Percentiles rank a stretch among this genome's conserved stretches.
These are phyloP conservation scores for Tephrocybe sp. DNA, from an alignment of 768 basidiomycete species.

Conservation along the genomic window DNA sequence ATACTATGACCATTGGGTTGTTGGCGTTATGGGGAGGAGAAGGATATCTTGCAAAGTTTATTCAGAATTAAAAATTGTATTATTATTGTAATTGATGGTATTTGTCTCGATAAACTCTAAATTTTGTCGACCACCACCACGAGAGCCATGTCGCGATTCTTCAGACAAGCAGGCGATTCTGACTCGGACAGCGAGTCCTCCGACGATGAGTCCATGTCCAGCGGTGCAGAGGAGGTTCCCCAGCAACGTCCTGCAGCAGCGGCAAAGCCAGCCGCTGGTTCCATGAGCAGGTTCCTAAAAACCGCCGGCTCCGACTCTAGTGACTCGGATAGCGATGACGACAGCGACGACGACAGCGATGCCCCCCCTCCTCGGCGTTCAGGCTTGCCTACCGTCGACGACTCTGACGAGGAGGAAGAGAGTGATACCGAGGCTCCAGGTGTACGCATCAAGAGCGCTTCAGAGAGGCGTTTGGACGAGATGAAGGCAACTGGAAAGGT, in stretches of 20 bases:
- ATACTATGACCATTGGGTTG: conserved; percentile 57
- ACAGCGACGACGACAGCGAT: conserved; percentile 56
- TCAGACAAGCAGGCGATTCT: conserved; percentile 82
- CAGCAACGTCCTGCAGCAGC: conserved; percentile 42
- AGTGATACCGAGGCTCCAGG: conserved; percentile 70
- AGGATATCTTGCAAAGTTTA: conserved; percentile 46
- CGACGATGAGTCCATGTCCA: conserved; percentile 79
- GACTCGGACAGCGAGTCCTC: conserved; percentile 73
- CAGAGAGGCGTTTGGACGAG: conserved; percentile 90
- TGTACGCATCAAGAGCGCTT: conserved; percentile 82
- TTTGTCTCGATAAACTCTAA: conserved; percentile 12
- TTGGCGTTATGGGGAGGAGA: conserved; percentile 64
- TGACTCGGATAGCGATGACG: conserved; percentile 57
- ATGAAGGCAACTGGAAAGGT: conserved; percentile 90
- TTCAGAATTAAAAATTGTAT: conserved; percentile 2
- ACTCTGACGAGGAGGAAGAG: conserved; percentile 37
- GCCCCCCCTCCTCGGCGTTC: conserved; percentile 28
- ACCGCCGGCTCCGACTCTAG: conserved; percentile 62
- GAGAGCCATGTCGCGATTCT: conserved; percentile 91
- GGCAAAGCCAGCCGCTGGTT: conserved; percentile 43
- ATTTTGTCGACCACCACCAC: conserved; percentile 16
- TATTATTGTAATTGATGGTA: conserved; percentile 4
- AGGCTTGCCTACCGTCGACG: conserved; percentile 36
- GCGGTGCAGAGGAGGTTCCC: conserved; percentile 65
- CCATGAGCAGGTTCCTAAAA: conserved; percentile 78